A percentile compares a stretch with the other conserved stretches of the same genome.
Conservation (phyloP, 805 yeast genomes). For the Yarrowia divulgata region DNA sequence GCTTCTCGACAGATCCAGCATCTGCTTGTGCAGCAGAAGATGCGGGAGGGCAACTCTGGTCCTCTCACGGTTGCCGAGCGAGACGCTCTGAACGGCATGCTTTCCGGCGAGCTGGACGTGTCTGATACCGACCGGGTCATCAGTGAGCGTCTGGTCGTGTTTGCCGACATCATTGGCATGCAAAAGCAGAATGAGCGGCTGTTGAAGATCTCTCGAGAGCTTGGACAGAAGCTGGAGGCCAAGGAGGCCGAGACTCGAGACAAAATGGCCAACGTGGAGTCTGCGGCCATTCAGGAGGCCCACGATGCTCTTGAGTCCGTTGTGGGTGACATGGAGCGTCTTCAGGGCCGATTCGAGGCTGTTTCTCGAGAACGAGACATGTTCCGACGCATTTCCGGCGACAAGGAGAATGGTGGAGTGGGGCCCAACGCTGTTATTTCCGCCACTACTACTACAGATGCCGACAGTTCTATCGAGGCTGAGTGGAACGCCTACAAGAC, state of each 20-base stretch:
- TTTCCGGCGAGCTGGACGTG: conserved; percentile 48
- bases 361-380: conserved; percentile 74
- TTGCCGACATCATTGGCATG: conserved; percentile 69
- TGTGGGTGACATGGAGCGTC: conserved; percentile 52
- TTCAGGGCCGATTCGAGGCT: conserved; percentile 61
- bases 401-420: conserved; percentile 29
- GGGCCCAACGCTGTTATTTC: not conserved
- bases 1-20: conserved; percentile 83
- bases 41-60: conserved; percentile 63
- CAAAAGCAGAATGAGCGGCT: conserved; percentile 79
- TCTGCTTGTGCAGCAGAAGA: conserved; percentile 64
- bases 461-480: conserved; percentile 48
- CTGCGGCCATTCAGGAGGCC: conserved; percentile 51
- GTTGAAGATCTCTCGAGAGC: conserved; percentile 68
- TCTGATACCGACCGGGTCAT: conserved; percentile 78
- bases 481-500: conserved; percentile 52
- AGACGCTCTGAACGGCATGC: conserved; percentile 65
- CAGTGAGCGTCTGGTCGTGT: conserved; percentile 74
- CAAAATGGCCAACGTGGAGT: conserved; percentile 46
- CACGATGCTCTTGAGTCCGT: conserved; percentile 48
- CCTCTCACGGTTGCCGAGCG: conserved; percentile 73
- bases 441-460: conserved; percentile 38
- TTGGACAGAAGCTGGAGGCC: conserved; percentile 74
- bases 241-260: conserved; percentile 55
- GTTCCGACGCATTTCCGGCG: conserved; percentile 53